phyloP scores from a whole-genome alignment of 1,284 basidiomycete species.

The Farysia itapuensis region DNA sequence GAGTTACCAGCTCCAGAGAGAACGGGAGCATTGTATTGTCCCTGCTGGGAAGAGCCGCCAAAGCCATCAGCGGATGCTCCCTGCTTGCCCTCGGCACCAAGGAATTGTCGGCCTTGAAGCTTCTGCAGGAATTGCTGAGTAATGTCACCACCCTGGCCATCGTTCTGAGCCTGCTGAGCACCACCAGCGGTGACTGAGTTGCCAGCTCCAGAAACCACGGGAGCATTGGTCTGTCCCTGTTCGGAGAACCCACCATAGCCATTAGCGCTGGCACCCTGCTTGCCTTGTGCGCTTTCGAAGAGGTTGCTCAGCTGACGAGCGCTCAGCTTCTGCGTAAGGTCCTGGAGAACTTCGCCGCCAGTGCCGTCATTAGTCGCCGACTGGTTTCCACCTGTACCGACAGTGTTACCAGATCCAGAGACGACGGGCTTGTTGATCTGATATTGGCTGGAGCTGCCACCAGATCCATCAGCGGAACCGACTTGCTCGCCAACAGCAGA shows the following conservation, averaged over 20 bases:
- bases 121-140: conserved; percentile 10
- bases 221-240: conserved; percentile 8
- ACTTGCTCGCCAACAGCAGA: background rate
- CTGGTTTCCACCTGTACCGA: conserved; percentile 1
- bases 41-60: conserved; percentile 10
- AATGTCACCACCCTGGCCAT: conserved; percentile 11
- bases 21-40: conserved; percentile 12
- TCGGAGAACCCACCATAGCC: conserved; percentile 9
- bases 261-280: conserved; percentile 3
- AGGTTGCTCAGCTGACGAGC: background rate
- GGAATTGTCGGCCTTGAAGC: conserved; percentile 7
- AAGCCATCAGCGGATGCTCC: conserved; percentile 8
- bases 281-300: background rate
- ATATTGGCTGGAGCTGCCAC: background rate
- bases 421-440: conserved; percentile 1
- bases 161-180: conserved; percentile 8
- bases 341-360: conserved; percentile 1
- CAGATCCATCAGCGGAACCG: background rate
- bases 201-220: conserved; percentile 9
- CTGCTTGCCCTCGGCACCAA: conserved; percentile 8
- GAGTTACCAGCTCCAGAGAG: conserved; percentile 14
- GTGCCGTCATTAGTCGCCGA: background rate
- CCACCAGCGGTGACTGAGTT: conserved; percentile 17
- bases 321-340: background rate
- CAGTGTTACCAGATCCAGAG: background rate